Percentiles rank a stretch among this genome's conserved stretches.
Evolutionary conservation across 169 alveolate species (phyloP).

Genomic region (Cryptosporidium sp.): DNA sequence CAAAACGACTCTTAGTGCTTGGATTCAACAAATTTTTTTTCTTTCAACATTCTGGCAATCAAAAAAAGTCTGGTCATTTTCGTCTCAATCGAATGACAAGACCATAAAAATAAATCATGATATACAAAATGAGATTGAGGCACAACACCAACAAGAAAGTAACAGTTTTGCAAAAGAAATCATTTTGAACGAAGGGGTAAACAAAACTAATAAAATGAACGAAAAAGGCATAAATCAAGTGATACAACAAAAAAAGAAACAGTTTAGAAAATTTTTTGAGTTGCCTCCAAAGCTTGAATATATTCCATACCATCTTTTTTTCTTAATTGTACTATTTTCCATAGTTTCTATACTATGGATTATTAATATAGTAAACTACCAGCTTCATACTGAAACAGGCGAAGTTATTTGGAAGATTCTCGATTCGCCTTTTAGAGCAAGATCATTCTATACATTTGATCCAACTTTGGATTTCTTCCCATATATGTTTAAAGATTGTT

Average conservation of each 20-base stretch:
- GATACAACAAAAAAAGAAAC: slow-evolving; percentile 13
- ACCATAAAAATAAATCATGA: slow-evolving; percentile 2
- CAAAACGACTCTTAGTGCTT: slow-evolving; percentile 44
- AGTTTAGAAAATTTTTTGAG: slow-evolving; percentile 21
- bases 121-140: slow-evolving; percentile 35
- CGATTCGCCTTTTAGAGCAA: slow-evolving; percentile 58
- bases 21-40: slow-evolving; percentile 72
- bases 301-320: slow-evolving; percentile 59
- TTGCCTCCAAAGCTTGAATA: slow-evolving; percentile 72
- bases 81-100: not conserved
- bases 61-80: slow-evolving; percentile 15
- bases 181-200: not conserved
- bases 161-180: not conserved
- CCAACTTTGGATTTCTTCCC: slow-evolving; percentile 48
- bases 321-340: slow-evolving; percentile 17
- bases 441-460: slow-evolving; percentile 45
- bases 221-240: not conserved
- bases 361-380: slow-evolving; percentile 6
- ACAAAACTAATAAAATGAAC: not conserved
- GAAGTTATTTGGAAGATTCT: slow-evolving; percentile 60
- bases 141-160: not conserved
- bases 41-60: slow-evolving; percentile 74
- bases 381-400: slow-evolving; percentile 12
- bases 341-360: slow-evolving; percentile 36
- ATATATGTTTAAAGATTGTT: slow-evolving; percentile 60